Evolutionary conservation across 202 grass and related monocot species (phyloP).

Genomic region (Zoysia matrella): DNA sequence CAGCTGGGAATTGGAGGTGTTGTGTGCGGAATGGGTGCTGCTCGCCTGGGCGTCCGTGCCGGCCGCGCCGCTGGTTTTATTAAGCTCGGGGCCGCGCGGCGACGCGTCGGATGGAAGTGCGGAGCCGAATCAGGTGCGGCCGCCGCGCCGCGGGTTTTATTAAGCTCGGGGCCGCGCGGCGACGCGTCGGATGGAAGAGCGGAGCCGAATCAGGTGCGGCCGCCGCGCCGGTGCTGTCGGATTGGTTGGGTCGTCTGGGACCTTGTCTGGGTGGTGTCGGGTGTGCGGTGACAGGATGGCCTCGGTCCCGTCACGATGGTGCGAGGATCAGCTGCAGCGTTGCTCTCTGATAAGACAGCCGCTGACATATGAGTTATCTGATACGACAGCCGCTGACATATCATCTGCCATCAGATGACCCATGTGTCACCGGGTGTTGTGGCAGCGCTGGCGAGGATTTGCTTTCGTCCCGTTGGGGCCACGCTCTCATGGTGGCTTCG

Average conservation of each 20-base stretch:
- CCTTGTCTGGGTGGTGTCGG: conserved; percentile 3
- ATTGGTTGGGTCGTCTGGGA: background rate
- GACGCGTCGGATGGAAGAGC: background rate
- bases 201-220: background rate
- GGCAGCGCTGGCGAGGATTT: too few relatives aligned
- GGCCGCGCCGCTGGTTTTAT: background rate
- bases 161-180: too few relatives aligned
- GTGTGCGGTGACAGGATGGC: background rate
- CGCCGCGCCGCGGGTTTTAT: background rate
- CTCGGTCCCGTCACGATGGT: background rate
- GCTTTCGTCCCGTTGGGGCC: background rate
- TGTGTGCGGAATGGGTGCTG: background rate
- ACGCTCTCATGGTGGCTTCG: background rate
- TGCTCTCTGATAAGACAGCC: too few relatives aligned
- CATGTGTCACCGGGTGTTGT: too few relatives aligned
- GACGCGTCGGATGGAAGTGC: background rate
- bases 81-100: too few relatives aligned
- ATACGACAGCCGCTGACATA: too few relatives aligned
- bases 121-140: background rate
- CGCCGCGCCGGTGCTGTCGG: background rate
- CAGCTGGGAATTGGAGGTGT: background rate
- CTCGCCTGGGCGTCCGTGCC: conserved; percentile 23
- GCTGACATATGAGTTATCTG: too few relatives aligned
- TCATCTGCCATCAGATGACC: too few relatives aligned
- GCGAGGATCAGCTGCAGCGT: too few relatives aligned